Evolutionary conservation across 2,329 filamentous ascomycete genomes (phyloP), one percentile per base, ranked within the genome.

Genomic region (Nemania abortiva): DNA sequence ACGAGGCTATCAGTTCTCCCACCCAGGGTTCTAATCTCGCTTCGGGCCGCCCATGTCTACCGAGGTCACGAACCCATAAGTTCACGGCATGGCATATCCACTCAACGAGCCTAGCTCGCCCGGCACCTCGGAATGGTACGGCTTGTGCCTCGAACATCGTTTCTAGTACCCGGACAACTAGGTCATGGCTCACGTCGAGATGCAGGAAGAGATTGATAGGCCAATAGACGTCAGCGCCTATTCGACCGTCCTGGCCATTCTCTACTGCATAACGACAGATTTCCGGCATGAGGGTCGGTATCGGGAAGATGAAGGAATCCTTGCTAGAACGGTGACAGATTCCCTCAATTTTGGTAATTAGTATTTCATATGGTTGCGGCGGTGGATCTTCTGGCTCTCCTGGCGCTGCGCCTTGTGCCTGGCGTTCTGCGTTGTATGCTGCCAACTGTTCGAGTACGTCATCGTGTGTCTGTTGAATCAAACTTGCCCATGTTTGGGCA

Each of bases 401-500:
- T 2, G 70, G 68, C 22, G 68, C 68, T 20, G 53, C 74, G 2
- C 78, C 78, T 2, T 79, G 79, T 60, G 79, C 29, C 75, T 75
- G 59, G 74, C 80, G 20, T 86, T 88, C 67, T 84, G 82, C 62
- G 81, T 83, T 70, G 24, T 75, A 77, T 10, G 69, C 73, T 9
- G 80, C 74, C 77, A 79, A 83, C 37, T 82, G 81, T 49, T 84
- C 81, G 60, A 82, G 80, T 24, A 86, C 80, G 22, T 89, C 86
- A 31, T 86, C 73, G 76, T 95, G 92, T 6, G 90, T 89, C 71
- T 90, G 87, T 67, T 92, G 87, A 70, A 99, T 89, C 22, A 98
- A 85, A 74, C 91, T 91, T 76, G 90, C 87, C 96, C 96, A 99
- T 3, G 94, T 97, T 49, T 90, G 86, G 63, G 88, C 87, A 75